Evolutionary conservation across 2,329 filamentous ascomycete species (phyloP).

Genomic region (Anthostomella pinea): DNA sequence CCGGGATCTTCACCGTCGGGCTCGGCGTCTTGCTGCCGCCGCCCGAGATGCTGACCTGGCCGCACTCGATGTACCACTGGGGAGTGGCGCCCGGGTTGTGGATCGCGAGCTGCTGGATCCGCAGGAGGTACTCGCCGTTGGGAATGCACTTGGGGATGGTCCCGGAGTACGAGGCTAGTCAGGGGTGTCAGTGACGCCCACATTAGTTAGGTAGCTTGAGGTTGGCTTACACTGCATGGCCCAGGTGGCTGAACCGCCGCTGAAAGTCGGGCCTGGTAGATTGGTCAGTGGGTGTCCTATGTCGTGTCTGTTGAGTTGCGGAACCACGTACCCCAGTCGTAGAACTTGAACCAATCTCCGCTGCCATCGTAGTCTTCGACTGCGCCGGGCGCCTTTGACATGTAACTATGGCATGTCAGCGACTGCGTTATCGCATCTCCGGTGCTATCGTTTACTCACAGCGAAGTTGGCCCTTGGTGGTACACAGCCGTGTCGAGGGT

Average conservation of each 20-base stretch:
- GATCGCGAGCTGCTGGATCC: conserved; percentile 59
- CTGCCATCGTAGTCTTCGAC: conserved; percentile 37
- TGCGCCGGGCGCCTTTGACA: conserved; percentile 37
- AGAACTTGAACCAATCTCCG: conserved; percentile 42
- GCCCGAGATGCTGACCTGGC: conserved; percentile 44
- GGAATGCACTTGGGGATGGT: conserved; percentile 52
- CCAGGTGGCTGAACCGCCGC: conserved; percentile 33
- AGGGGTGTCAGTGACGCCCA: conserved; percentile 1
- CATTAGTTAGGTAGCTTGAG: no score
- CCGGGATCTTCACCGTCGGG: conserved; percentile 38
- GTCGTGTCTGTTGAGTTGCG: not conserved
- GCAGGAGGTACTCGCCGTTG: conserved; percentile 56
- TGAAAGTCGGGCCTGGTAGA: conserved; percentile 31
- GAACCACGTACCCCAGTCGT: conserved; percentile 33
- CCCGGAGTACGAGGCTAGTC: conserved; percentile 31
- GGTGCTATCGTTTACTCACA: conserved; percentile 22
- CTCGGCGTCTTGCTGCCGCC: conserved; percentile 34
- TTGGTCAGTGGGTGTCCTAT: not conserved
- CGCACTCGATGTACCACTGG: conserved; percentile 47
- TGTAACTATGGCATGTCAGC: conserved; percentile 32
- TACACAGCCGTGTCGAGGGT: conserved; percentile 38
- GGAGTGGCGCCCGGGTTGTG: conserved; percentile 49
- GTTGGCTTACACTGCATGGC: conserved; percentile 29
- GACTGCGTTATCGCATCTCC: not conserved
- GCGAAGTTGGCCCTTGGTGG: conserved; percentile 39